Evolutionary conservation across 108 stramenopile species (phyloP).

Genomic region (Cyclostephanos tholiformis): DNA sequence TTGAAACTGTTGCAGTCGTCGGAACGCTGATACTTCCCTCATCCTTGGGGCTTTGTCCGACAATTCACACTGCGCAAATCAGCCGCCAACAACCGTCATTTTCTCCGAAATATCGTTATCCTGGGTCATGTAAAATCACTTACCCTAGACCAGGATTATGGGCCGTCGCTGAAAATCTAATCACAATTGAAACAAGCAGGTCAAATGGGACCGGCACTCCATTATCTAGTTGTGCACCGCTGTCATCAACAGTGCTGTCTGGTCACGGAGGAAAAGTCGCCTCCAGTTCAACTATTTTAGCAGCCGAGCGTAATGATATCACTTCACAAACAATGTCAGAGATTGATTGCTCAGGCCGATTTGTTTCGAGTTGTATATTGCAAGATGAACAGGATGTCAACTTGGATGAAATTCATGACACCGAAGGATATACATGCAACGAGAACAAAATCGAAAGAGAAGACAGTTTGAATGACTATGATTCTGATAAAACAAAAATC

Average conservation of each 20-base stretch:
- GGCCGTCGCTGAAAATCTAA: conserved; percentile 19
- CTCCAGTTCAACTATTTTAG: conserved; percentile 20
- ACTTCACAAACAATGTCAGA: background rate
- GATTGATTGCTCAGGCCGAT: background rate
- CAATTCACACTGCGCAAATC: background rate
- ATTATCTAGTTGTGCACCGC: conserved; percentile 2
- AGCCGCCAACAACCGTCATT: background rate
- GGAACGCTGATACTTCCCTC: conserved; percentile 7
- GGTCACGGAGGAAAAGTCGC: conserved; percentile 14
- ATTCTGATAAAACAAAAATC: conserved; percentile 10
- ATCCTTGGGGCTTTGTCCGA: conserved; percentile 1
- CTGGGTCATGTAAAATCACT: background rate
- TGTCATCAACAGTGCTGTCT: conserved; percentile 19
- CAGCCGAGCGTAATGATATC: conserved; percentile 1
- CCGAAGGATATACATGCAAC: background rate
- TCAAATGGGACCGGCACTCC: background rate
- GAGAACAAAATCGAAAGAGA: background rate
- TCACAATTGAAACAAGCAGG: background rate
- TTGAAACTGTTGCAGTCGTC: conserved; percentile 4
- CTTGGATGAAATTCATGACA: conserved; percentile 15
- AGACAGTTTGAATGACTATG: background rate
- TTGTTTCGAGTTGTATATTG: background rate
- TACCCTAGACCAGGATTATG: conserved; percentile 1
- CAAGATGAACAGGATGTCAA: background rate
- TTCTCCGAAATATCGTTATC: background rate